Percentiles rank a stretch among this genome's conserved stretches.
Evolutionary conservation across 2,329 filamentous ascomycete genomes (phyloP).

Genomic region (Colletotrichum tropicicola): DNA sequence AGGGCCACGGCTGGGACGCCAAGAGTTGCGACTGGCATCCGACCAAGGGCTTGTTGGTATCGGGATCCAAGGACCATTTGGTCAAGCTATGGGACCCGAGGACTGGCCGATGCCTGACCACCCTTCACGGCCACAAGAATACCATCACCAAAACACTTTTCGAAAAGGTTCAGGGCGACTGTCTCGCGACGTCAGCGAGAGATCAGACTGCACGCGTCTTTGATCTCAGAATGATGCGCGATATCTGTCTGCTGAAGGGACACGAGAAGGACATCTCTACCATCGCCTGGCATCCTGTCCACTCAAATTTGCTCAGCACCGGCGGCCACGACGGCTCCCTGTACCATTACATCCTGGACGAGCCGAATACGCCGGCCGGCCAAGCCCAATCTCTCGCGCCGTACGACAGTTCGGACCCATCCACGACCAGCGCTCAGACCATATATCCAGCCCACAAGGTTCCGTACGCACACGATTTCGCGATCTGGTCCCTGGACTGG

Average conservation of each 20-base stretch:
- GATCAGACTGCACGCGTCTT: slow-evolving; percentile 95
- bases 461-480: slow-evolving; percentile 89
- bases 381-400: slow-evolving; percentile 78
- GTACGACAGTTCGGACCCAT: slow-evolving; percentile 84
- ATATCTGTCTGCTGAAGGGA: slow-evolving; percentile 90
- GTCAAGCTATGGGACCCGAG: slow-evolving; percentile 99
- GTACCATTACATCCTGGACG: slow-evolving; percentile 94
- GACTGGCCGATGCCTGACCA: slow-evolving; percentile 88
- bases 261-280: slow-evolving; percentile 97
- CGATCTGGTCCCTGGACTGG: slow-evolving; percentile 98
- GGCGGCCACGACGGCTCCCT: slow-evolving; percentile 91
- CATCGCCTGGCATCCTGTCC: slow-evolving; percentile 91
- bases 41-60: slow-evolving; percentile 91
- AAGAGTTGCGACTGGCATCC: slow-evolving; percentile 99
- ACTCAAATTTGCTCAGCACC: slow-evolving; percentile 87
- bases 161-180: slow-evolving; percentile 83
- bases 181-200: slow-evolving; percentile 90
- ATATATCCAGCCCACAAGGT: slow-evolving; percentile 91
- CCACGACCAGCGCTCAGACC: slow-evolving; percentile 84
- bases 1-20: slow-evolving; percentile 97
- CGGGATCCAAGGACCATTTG: slow-evolving; percentile 95
- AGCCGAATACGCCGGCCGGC: slow-evolving; percentile 85
- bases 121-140: slow-evolving; percentile 96
- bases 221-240: slow-evolving; percentile 97
- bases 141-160: slow-evolving; percentile 94